phyloP scores from a whole-genome alignment of 768 basidiomycete species.

The Auricularia auricula-judae region DNA sequence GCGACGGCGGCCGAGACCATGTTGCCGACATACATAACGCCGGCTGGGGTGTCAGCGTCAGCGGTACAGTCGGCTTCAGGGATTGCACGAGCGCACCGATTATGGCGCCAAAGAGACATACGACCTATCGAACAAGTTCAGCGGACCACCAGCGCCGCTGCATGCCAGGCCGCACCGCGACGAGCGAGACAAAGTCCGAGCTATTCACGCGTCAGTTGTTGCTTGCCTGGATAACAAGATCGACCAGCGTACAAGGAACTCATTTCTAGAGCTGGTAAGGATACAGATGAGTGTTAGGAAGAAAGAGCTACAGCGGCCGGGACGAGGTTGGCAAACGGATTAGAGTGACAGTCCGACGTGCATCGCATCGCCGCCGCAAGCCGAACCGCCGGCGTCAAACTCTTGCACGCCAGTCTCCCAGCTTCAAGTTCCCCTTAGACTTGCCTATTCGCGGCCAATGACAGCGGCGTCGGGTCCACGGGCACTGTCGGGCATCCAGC shows the following conservation, averaged over 20 bases:
- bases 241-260: neutral
- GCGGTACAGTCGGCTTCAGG: neutral
- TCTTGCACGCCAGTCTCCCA: neutral
- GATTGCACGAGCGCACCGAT: neutral
- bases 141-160: neutral
- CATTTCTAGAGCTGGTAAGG: neutral
- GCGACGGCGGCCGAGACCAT: neutral
- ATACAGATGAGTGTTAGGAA: neutral
- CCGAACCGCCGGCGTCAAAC: neutral
- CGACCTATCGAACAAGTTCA: neutral
- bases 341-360: neutral
- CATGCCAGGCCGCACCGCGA: neutral
- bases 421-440: too few relatives aligned
- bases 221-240: neutral
- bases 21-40: neutral
- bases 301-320: neutral
- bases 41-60: neutral
- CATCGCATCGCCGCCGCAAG: neutral
- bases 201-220: neutral
- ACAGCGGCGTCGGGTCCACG: neutral
- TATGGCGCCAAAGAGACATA: neutral
- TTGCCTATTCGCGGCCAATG: neutral
- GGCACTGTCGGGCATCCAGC: conserved; percentile 38
- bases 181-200: neutral
- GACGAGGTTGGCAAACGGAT: neutral